Percentiles rank a stretch among this genome's conserved stretches.
phyloP scores from a whole-genome alignment of 2,329 filamentous ascomycete species.

The Coniochaeta prunicola region DNA sequence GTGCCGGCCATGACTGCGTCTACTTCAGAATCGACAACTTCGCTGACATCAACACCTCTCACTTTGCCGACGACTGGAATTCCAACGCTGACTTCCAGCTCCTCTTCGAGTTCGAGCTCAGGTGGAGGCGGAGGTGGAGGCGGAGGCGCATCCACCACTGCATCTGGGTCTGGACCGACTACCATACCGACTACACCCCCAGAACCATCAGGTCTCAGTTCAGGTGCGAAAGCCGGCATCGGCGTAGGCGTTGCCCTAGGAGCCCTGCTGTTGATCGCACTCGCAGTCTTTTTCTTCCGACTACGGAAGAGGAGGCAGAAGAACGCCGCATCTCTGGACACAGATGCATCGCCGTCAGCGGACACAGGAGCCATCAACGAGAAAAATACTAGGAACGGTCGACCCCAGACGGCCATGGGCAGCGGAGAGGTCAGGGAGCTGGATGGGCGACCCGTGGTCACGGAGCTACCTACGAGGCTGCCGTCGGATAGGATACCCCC shows the following conservation, averaged over 20 bases:
- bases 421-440: not conserved
- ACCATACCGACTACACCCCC: not conserved
- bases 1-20: not conserved
- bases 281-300: conserved; percentile 32
- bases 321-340: conserved; percentile 9
- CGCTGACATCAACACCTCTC: not conserved
- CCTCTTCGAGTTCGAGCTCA: not conserved
- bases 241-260: conserved; percentile 37
- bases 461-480: not conserved
- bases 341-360: not conserved
- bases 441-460: not conserved
- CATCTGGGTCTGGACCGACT: not conserved
- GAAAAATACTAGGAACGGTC: not conserved
- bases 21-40: not conserved
- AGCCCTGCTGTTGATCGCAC: conserved; percentile 28
- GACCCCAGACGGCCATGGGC: not conserved
- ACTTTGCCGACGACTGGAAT: not conserved
- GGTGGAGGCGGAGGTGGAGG: not conserved
- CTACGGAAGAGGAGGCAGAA: conserved; percentile 20
- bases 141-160: not conserved
- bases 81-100: not conserved
- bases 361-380: not conserved
- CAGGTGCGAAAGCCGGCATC: conserved; percentile 41
- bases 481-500: conserved; percentile 1
- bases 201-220: conserved; percentile 19